Base-by-base conservation (phyloP, 139 green algal species). In the Gonium pectorale region DNA sequence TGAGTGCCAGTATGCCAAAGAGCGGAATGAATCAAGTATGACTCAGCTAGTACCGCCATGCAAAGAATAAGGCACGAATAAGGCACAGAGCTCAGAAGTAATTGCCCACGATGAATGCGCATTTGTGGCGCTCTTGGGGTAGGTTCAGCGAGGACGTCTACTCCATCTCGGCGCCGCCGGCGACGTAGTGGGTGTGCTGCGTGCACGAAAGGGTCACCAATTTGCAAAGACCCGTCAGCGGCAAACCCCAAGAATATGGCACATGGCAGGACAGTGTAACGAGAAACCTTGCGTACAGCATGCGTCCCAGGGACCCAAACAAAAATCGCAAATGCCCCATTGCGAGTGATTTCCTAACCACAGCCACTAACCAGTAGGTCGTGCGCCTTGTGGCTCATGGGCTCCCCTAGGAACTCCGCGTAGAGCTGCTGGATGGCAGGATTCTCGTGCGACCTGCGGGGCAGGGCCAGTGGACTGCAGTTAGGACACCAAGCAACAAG, bases 111-210 rank as follows among this genome's bases (percentile, higher is more conserved):
- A n/a, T n/a, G n/a, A n/a, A n/a, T n/a, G n/a, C n/a, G n/a, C n/a
- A n/a, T n/a, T n/a, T n/a, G n/a, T n/a, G n/a, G n/a, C n/a, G n/a
- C n/a, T n/a, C n/a, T n/a, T n/a, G n/a, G n/a, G n/a, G n/a, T n/a
- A n/a, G n/a, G n/a, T n/a, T n/a, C n/a, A n/a, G n/a, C n/a, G n/a
- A n/a, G n/a, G n/a, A n/a, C n/a, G n/a, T n/a, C n/a, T n/a, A n/a
- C n/a, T n/a, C n/a, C n/a, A n/a, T 19, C 56, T 83, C 75, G 1
- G 37, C 75, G 33, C 88, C 88, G 35, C 88, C 88, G 1, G 88
- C 6, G n/a, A 91, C 85, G 83, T 94, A 95, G 87, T 81, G 78
- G 0, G 92, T 95, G 87, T 95, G 92, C 80, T 80, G 71, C 71
- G 71, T 22, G 49, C 11, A 40, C 22, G 22, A n/a, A n/a, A n/a